Base-by-base conservation (phyloP, 305 asterid species). In the Fraxinus sp. region DNA sequence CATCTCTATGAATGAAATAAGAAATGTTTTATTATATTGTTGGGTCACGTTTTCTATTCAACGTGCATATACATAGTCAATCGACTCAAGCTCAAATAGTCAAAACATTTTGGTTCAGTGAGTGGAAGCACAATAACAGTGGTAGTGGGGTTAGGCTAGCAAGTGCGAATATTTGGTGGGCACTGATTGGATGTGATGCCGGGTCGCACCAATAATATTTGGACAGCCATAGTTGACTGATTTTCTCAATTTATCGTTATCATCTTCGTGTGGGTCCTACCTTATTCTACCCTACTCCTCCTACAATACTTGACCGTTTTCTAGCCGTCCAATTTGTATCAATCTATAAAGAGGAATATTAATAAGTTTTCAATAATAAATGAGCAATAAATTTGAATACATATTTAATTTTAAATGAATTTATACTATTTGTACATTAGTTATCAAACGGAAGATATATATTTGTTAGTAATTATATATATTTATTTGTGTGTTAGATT, bases 201-300 rank as follows among this genome's bases (percentile, higher is more conserved):
- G 59, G 18, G 18, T 14, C 59, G 1, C 5, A 49, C 59, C 59
- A 49, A 49, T 49, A 14, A 14, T 14, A 44, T 44, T 2, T 14
- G 59, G 59, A 49, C 59, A 49, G 59, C 59, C 59, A 49, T 3
- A 49, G 86, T 87, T 87, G 90, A 87, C 88, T 75, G 78, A 0
- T 10, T 11, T 20, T 1, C 62, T 59, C 66, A n/a, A 11, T 13
- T 13, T 13, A 14, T 11, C 3, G 26, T 5, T 9, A 7, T n/a
- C 8, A 78, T 41, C 33, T 32, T 39, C 13, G 28, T 6, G 2
- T 74, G 78, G 77, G 14, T 84, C 83, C 77, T n/a, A 55, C 11
- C 0, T 26, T 13, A 11, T 57, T 41, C 49, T 8, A 2, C 8
- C 9, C 24, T n/a, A 3, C 10, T 1, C 26, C 26, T 10, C 10